Percentiles rank a stretch among this genome's conserved stretches.
Evolutionary conservation across 352 stramenopile species (phyloP).

Genomic region (Phytophthora tentaculata): DNA sequence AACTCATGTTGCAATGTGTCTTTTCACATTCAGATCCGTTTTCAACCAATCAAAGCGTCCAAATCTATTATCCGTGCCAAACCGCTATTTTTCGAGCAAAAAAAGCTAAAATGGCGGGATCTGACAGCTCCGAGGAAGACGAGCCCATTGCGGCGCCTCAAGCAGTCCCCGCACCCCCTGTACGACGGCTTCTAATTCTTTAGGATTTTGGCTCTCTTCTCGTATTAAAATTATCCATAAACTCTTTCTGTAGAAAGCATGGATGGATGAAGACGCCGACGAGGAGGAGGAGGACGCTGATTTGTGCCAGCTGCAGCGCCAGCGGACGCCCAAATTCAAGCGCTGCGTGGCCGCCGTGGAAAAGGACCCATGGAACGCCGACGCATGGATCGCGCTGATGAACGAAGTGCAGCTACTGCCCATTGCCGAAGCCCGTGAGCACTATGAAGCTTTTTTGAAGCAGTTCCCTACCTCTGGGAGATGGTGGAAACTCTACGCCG

Average conservation of each 20-base stretch:
- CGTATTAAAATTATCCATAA: not conserved
- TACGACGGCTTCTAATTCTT: slow-evolving; percentile 2
- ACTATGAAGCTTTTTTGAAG: slow-evolving; percentile 81
- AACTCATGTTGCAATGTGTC: slow-evolving; percentile 12
- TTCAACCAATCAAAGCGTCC: not conserved
- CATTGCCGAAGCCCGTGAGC: slow-evolving; percentile 64
- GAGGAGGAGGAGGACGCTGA: slow-evolving; percentile 87
- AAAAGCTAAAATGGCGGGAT: slow-evolving; percentile 50
- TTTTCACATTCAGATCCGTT: slow-evolving; percentile 3
- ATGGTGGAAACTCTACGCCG: slow-evolving; percentile 89
- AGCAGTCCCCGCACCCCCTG: slow-evolving; percentile 10
- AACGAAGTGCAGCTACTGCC: slow-evolving; percentile 78
- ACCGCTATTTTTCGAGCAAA: slow-evolving; percentile 14
- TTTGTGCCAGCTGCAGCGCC: slow-evolving; percentile 60
- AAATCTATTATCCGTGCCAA: slow-evolving; percentile 9
- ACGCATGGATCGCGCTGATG: slow-evolving; percentile 83
- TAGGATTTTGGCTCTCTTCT: not conserved
- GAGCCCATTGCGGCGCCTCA: slow-evolving; percentile 64
- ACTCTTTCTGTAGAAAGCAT: slow-evolving; percentile 54
- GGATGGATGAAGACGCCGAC: slow-evolving; percentile 83
- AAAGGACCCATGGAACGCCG: slow-evolving; percentile 70
- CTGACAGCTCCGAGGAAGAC: slow-evolving; percentile 87
- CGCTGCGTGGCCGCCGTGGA: slow-evolving; percentile 57
- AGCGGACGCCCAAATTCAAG: slow-evolving; percentile 70
- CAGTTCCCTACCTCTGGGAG: slow-evolving; percentile 79